Conservation (phyloP, 192 early-diverging fungal genomes). For the Funneliformis geosporum region DNA sequence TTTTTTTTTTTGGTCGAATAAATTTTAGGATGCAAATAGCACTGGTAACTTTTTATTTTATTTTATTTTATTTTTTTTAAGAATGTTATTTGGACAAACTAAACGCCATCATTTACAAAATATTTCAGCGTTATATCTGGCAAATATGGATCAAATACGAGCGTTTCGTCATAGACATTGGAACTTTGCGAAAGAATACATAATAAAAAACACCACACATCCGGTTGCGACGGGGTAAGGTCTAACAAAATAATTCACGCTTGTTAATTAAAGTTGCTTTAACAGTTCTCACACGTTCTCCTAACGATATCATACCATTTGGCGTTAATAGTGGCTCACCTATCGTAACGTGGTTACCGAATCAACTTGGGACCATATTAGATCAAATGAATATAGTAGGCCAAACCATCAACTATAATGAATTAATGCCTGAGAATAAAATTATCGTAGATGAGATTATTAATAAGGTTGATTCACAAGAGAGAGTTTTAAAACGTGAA, state of each 20-base stretch:
- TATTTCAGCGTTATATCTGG: constrained; percentile 66
- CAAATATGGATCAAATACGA: constrained; percentile 79
- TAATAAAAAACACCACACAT: constrained; percentile 72
- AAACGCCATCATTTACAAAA: background rate
- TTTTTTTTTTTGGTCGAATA: background rate
- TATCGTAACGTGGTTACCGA: constrained; percentile 72
- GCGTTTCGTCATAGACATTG: constrained; percentile 87
- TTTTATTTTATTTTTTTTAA: background rate
- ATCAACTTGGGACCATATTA: constrained; percentile 64
- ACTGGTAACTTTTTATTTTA: constrained; percentile 40
- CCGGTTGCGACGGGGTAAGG: constrained; percentile 72
- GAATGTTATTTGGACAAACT: background rate
- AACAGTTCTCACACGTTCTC: constrained; percentile 47
- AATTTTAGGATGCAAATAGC: constrained; percentile 52
- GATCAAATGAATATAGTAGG: constrained; percentile 63
- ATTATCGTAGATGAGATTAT: constrained; percentile 60
- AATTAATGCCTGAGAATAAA: constrained; percentile 62
- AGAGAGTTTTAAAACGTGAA: constrained; percentile 65
- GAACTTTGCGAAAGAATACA: constrained; percentile 87
- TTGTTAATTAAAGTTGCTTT: constrained; percentile 52
- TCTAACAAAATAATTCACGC: background rate
- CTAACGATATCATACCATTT: too few relatives aligned
- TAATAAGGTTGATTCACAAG: constrained; percentile 61
- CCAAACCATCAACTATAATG: constrained; percentile 52
- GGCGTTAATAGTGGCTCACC: constrained; percentile 61